These are phyloP conservation scores for Farysia itapuensis DNA, from an alignment of 1,284 basidiomycete genomes.

Conservation along the genomic window DNA sequence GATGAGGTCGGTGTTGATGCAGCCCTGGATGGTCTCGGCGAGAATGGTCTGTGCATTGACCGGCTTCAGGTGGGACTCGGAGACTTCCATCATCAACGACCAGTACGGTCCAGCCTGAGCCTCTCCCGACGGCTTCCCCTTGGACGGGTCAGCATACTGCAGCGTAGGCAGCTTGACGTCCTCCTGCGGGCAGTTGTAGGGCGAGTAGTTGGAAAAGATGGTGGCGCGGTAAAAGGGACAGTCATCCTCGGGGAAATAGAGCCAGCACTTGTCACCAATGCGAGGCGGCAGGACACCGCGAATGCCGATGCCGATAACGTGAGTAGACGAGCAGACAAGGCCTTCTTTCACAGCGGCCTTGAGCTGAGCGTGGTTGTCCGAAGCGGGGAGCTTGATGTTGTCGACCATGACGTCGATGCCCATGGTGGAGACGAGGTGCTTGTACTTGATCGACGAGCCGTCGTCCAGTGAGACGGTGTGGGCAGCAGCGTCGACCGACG, in stretches of 20 bases:
- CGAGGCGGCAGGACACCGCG: slow-evolving; percentile 63
- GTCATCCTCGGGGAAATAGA: slow-evolving; percentile 64
- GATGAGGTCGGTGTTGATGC: slow-evolving; percentile 63
- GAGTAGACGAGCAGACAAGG: slow-evolving; percentile 63
- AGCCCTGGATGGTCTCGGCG: slow-evolving; percentile 63
- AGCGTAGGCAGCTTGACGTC: slow-evolving; percentile 62
- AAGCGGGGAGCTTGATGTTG: slow-evolving; percentile 59
- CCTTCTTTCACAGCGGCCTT: slow-evolving; percentile 60
- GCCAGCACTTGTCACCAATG: slow-evolving; percentile 65
- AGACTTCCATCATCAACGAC: slow-evolving; percentile 64
- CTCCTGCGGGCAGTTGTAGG: slow-evolving; percentile 63
- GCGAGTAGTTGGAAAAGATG: slow-evolving; percentile 66
- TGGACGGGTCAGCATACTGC: slow-evolving; percentile 62
- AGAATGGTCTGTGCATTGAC: slow-evolving; percentile 63
- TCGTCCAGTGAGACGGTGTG: slow-evolving; percentile 62
- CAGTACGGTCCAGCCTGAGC: slow-evolving; percentile 63
- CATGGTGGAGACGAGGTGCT: slow-evolving; percentile 63
- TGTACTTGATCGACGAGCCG: slow-evolving; percentile 62
- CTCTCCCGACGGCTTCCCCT: slow-evolving; percentile 58
- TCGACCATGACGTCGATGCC: slow-evolving; percentile 62
- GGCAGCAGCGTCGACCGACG: slow-evolving; percentile 60
- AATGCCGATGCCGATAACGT: slow-evolving; percentile 65
- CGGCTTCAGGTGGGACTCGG: slow-evolving; percentile 64
- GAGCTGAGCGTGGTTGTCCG: slow-evolving; percentile 59
- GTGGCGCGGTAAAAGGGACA: slow-evolving; percentile 66